phyloP scores from a whole-genome alignment of 2,329 filamentous ascomycete genomes.

The Canariomyces notabilis region DNA sequence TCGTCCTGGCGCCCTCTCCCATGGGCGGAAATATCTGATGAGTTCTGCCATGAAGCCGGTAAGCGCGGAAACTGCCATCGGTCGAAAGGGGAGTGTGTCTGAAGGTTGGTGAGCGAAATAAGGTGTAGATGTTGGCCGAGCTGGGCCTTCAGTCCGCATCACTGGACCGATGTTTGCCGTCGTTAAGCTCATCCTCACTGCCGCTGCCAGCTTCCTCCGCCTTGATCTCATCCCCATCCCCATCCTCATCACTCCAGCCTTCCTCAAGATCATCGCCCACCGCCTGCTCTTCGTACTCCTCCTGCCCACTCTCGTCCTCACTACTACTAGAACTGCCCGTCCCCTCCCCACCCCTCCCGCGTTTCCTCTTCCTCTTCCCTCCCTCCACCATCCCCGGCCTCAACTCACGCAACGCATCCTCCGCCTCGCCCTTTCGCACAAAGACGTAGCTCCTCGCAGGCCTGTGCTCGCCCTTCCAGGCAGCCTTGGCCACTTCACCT shows the following conservation, averaged over 20 bases:
- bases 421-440: slow-evolving; percentile 50
- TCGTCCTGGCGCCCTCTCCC: no score
- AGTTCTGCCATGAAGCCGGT: no score
- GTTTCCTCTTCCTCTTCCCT: slow-evolving; percentile 30
- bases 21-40: no score
- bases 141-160: slow-evolving; percentile 1
- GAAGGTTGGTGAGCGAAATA: no score
- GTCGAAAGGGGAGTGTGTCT: no score
- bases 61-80: no score
- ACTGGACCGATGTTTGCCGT: not conserved
- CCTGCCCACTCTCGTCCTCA: slow-evolving; percentile 29
- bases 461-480: slow-evolving; percentile 50
- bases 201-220: not conserved
- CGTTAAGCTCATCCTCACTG: not conserved
- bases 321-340: slow-evolving; percentile 22
- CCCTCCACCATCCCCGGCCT: slow-evolving; percentile 23
- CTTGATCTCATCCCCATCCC: not conserved
- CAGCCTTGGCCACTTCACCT: slow-evolving; percentile 39
- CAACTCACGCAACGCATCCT: not conserved
- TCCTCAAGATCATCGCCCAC: no score
- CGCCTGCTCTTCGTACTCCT: no score
- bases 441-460: slow-evolving; percentile 57
- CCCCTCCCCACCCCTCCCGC: slow-evolving; percentile 20
- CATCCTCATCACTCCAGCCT: no score
- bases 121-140: not conserved